phyloP scores from a whole-genome alignment of 208 protist species.

The Polymyxa betae region DNA sequence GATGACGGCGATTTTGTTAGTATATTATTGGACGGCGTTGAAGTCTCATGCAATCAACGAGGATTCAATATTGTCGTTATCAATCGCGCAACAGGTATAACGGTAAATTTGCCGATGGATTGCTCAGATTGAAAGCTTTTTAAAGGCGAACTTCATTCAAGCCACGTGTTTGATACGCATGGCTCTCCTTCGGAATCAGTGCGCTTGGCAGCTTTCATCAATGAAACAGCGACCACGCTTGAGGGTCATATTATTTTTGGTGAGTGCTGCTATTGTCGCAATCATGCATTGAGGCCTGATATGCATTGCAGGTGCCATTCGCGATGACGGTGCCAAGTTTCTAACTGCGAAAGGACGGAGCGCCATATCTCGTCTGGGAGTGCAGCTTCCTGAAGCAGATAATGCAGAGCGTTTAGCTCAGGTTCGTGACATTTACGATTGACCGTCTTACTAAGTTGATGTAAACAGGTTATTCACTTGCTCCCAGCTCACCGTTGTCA shows the following conservation, averaged over 20 bases:
- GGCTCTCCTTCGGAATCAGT: conserved; percentile 3
- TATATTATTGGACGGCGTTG: neutral
- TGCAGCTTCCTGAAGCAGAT: conserved; percentile 10
- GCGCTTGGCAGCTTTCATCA: conserved; percentile 12
- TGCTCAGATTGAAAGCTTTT: neutral
- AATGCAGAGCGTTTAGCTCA: neutral
- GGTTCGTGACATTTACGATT: neutral
- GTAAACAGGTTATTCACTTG: neutral
- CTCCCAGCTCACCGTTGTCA: conserved; percentile 4
- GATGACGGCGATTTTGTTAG: conserved; percentile 51
- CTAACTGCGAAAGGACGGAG: conserved; percentile 3
- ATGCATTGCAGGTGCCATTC: neutral
- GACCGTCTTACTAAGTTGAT: too few relatives aligned
- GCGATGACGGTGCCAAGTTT: conserved; percentile 34
- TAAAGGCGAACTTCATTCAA: conserved; percentile 12
- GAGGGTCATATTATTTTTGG: neutral
- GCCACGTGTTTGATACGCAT: conserved; percentile 10
- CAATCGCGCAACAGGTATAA: neutral
- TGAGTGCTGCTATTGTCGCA: neutral
- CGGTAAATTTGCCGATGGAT: neutral
- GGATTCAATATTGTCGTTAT: conserved; percentile 38
- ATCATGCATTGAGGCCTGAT: neutral
- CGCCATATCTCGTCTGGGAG: neutral
- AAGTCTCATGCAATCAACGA: neutral
- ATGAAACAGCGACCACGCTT: neutral